Base-by-base conservation (phyloP, 1,284 basidiomycete genomes). In the Tylopilus orsonianus region DNA sequence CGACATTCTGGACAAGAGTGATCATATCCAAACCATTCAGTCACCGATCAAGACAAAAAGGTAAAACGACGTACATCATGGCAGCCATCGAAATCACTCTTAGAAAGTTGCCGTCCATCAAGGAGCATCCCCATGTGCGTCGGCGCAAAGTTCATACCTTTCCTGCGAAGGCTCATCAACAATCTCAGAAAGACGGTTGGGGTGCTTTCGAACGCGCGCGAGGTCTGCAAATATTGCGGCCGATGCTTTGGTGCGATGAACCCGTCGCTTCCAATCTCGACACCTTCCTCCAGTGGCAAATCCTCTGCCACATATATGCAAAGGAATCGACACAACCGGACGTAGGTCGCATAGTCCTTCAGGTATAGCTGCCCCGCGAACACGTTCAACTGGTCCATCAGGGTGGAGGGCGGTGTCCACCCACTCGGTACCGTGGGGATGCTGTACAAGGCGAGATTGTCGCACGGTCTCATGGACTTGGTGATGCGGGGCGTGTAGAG, bases 81-180 rank as follows among this genome's bases (percentile, higher is more conserved):
- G 26, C n/a, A 0, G 1, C 14, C 38, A 18, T 38, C 19, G 19
- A 66, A 67, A 40, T 71, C 67, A 9, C 62, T 55, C 19, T 56
- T 34, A 0, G 44, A 52, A 22, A 77, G 56, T 1, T 55, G 20
- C 12, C 54, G 59, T 10, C 65, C 70, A 27, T 67, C 57, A 26
- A 79, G 41, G 23, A 79, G 55, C 34, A 67, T 68, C 5, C 77
- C 77, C 50, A 78, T 53, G 48, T 77, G 74, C 0, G 76, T 75
- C 16, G 51, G 42, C 5, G 47, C 37, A 49, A 67, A 76, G 1
- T 60, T 53, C 57, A 67, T 62, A 2, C 75, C 76, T 44, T 73
- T 77, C 50, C 75, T 60, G n/a, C 77, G 61, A 30, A 70, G 50
- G 9, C 58, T 55, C 2, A 70, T 54, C 48, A 78, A 50, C 14